Evolutionary conservation across 1,284 basidiomycete species (phyloP), one percentile per base, ranked within the genome.

Genomic region (Cutaneotrichosporon cyanovorans): DNA sequence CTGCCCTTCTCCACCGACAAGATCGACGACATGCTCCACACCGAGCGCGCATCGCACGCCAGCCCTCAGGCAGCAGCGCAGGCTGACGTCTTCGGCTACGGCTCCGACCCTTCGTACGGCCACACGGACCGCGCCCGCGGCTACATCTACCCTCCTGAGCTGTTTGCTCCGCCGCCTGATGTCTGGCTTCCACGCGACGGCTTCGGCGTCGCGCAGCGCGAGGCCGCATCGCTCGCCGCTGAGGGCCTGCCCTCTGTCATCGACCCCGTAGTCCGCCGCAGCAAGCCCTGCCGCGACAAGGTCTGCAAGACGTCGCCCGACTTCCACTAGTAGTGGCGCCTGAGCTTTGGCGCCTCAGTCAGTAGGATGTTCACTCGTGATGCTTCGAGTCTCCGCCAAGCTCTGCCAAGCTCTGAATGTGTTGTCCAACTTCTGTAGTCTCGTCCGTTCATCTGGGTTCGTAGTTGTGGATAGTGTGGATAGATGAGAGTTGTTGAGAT

Each of bases 111-210:
- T 10, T 11, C 28, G 11, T 31, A 16, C 25, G 18, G 11, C 1
- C 23, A 38, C 4, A n/a, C 40, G 1, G 46, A 40, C 19, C 12
- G n/a, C 3, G 9, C 20, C 1, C 34, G 79, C 8, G 79, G 81
- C 5, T 80, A 87, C 50, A 71, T 89, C 34, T 88, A 88, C 63
- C 83, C 85, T 2, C 83, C 85, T 2, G 84, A 85, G 63, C 74
- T 88, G 33, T 77, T 85, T 48, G 82, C 82, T 5, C 83, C 83
- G 9, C 71, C 77, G 8, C 85, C 85, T 0, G 79, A 82, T 41
- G 84, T 89, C 39, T 88, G 85, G 85, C 74, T 88, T 8, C 83
- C 83, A 0, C 80, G 83, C 61, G 85, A 87, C 61, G 73, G 75
- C 2, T 78, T 80, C 16, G 83, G 83, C 16, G 79, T 86, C 20